Evolutionary conservation across 2,329 filamentous ascomycete species (phyloP).

Genomic region (Metarhizium rileyi): DNA sequence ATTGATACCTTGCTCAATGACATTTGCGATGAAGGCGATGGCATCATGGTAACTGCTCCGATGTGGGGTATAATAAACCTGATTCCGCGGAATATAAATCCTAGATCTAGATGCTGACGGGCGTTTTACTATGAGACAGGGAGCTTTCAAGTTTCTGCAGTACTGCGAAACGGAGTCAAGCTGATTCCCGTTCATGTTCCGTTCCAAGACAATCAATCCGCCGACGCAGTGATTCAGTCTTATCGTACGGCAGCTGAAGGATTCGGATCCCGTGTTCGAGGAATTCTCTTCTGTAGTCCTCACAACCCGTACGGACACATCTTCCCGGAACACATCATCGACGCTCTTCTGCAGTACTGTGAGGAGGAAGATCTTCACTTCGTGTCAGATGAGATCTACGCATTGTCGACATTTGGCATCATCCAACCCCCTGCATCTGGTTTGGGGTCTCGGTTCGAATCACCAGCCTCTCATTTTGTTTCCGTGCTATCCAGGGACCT

Average conservation of each 20-base stretch:
- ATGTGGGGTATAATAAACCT: slow-evolving; percentile 4
- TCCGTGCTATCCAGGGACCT: slow-evolving; percentile 5
- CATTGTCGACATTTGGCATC: slow-evolving; percentile 3
- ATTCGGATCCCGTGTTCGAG: slow-evolving; percentile 1
- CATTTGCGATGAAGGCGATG: slow-evolving; percentile 5
- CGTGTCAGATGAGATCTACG: slow-evolving; percentile 6
- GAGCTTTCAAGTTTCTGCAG: slow-evolving; percentile 6
- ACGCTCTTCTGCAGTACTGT: slow-evolving; percentile 2
- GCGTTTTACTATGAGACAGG: background rate
- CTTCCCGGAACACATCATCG: slow-evolving; percentile 2
- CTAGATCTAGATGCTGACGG: background rate
- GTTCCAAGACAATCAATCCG: background rate
- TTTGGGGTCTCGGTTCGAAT: background rate
- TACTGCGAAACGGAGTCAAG: slow-evolving; percentile 3
- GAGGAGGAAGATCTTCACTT: slow-evolving; percentile 5
- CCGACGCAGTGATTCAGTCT: background rate
- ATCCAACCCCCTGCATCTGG: background rate
- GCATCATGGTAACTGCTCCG: slow-evolving; percentile 2
- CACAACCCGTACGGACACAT: slow-evolving; percentile 7
- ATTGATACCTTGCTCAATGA: slow-evolving; percentile 5
- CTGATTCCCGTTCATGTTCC: slow-evolving; percentile 2
- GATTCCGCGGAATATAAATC: background rate
- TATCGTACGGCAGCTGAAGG: slow-evolving; percentile 1
- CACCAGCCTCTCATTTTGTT: slow-evolving; percentile 1
- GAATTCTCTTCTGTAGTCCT: slow-evolving; percentile 6